These are phyloP conservation scores for Populus deltoides DNA, from an alignment of 345 rosid genomes.

Conservation along the genomic window DNA sequence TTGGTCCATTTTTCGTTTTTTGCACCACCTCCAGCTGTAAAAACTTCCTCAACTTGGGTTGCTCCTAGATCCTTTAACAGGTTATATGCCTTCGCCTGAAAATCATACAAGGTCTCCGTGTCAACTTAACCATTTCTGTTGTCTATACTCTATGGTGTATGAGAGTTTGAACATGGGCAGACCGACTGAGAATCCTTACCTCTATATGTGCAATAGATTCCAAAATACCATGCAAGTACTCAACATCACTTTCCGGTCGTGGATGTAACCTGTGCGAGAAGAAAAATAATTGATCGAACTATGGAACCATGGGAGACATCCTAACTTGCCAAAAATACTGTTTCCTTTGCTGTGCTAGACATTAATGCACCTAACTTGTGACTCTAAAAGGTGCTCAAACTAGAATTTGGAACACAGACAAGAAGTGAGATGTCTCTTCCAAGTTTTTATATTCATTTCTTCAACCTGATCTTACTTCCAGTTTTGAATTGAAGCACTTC, in stretches of 20 bases:
- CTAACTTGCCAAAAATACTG: too few species aligned
- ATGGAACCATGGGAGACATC: too few species aligned
- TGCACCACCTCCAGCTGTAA: slow-evolving; percentile 87
- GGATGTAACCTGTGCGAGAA: slow-evolving; percentile 64
- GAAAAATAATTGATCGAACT: background rate
- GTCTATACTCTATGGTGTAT: background rate
- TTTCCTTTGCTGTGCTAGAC: too few species aligned
- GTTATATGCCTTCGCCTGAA: slow-evolving; percentile 64
- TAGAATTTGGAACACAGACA: too few species aligned
- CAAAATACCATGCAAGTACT: slow-evolving; percentile 83
- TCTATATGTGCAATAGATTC: slow-evolving; percentile 91
- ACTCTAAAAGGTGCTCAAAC: too few species aligned
- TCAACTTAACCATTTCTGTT: background rate
- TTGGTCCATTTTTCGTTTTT: slow-evolving; percentile 74
- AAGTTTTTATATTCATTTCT: too few species aligned
- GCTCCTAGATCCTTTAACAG: slow-evolving; percentile 79
- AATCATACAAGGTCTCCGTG: background rate
- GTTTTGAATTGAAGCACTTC: too few species aligned
- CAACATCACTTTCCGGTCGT: slow-evolving; percentile 70
- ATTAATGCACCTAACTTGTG: too few species aligned
- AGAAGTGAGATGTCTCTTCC: too few species aligned
- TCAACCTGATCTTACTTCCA: too few species aligned
- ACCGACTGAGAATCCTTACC: slow-evolving; percentile 33
- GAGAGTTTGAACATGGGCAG: background rate
- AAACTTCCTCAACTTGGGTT: slow-evolving; percentile 69